These are phyloP conservation scores for Phellinidium pouzarii DNA, from an alignment of 1,284 basidiomycete genomes.

Conservation along the genomic window DNA sequence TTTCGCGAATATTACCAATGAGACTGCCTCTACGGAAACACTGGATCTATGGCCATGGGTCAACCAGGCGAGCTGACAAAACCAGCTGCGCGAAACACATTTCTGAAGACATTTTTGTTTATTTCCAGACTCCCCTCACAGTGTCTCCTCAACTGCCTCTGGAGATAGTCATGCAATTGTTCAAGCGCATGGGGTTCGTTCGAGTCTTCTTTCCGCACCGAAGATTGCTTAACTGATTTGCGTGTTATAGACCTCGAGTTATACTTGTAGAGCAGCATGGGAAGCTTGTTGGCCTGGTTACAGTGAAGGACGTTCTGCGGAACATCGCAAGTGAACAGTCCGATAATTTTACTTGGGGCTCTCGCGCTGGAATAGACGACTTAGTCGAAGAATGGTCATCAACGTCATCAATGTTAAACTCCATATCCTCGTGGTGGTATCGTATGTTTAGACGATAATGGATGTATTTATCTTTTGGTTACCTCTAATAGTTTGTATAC, in stretches of 20 bases:
- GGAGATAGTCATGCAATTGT: constrained; percentile 95
- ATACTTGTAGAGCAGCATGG: constrained; percentile 90
- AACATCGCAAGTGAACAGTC: constrained; percentile 60
- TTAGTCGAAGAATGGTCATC: constrained; percentile 31
- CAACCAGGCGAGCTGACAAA: constrained; percentile 60
- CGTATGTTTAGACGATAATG: constrained; percentile 12
- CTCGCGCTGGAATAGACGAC: constrained; percentile 27
- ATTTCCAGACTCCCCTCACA: constrained; percentile 76
- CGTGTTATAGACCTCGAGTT: constrained; percentile 63
- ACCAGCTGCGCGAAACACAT: not conserved
- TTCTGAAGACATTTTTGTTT: constrained; percentile 17
- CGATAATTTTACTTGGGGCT: constrained; percentile 24
- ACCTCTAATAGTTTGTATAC: constrained; percentile 3
- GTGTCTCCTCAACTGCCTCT: constrained; percentile 91
- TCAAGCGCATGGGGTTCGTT: constrained; percentile 90
- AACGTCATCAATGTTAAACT: constrained; percentile 13
- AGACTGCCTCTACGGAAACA: constrained; percentile 45
- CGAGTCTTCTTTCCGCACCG: not conserved
- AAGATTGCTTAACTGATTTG: constrained; percentile 4
- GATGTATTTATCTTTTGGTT: not conserved
- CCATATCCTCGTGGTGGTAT: constrained; percentile 8
- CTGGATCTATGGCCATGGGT: constrained; percentile 88
- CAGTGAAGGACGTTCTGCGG: constrained; percentile 91
- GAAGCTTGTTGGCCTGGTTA: constrained; percentile 79
- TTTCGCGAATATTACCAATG: constrained; percentile 53